Conservation (phyloP, 2,329 filamentous ascomycete genomes). For the Coniochaeta prunicola region DNA sequence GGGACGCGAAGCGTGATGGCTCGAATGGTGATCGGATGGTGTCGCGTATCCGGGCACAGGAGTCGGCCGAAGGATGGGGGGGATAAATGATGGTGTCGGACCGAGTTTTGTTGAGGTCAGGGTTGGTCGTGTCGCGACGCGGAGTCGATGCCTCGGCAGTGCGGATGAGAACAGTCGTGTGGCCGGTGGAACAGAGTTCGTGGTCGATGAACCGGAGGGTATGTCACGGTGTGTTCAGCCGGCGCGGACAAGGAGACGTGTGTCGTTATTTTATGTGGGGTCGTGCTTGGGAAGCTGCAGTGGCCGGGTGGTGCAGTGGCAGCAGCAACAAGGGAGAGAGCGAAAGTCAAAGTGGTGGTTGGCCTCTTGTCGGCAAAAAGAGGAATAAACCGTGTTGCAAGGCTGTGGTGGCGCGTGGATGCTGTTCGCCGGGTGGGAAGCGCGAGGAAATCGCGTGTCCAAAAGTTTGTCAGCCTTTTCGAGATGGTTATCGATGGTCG, state of each 20-base stretch:
- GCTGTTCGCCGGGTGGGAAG: conserved; percentile 31
- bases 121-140: background rate
- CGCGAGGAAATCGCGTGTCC: conserved; percentile 48
- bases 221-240: conserved; percentile 1
- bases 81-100: background rate
- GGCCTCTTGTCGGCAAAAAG: conserved; percentile 23
- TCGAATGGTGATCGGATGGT: background rate
- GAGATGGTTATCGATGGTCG: conserved; percentile 53
- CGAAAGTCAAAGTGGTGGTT: background rate
- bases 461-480: conserved; percentile 43
- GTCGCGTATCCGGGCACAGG: background rate
- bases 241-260: background rate
- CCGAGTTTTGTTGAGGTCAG: background rate
- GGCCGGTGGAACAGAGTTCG: background rate
- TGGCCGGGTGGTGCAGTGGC: background rate
- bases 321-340: background rate
- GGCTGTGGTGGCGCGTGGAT: conserved; percentile 27
- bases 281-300: background rate
- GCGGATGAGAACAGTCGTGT: conserved; percentile 2
- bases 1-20: background rate
- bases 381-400: conserved; percentile 27
- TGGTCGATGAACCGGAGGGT: background rate
- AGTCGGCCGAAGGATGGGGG: background rate
- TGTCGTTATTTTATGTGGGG: conserved; percentile 1
- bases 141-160: background rate